Conservation (phyloP, 306 rosid genomes). For the Trifolium fragiferum region DNA sequence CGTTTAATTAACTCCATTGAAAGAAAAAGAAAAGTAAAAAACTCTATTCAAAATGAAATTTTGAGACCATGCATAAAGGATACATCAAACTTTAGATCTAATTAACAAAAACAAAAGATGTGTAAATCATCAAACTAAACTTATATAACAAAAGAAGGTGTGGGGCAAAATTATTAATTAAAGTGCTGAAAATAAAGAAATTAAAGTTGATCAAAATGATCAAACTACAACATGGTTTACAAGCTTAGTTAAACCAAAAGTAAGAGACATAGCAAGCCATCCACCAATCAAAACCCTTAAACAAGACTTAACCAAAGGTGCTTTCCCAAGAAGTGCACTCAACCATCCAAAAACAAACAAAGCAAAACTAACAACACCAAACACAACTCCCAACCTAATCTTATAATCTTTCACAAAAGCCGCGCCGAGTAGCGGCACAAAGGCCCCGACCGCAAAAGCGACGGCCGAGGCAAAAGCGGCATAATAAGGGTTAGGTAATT, state of each 20-base stretch:
- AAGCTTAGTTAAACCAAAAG: constrained; percentile 42
- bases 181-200: neutral
- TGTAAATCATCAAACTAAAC: neutral
- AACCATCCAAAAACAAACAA: constrained; percentile 31
- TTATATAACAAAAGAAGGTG: neutral
- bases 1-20: neutral
- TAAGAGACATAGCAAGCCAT: constrained; percentile 42
- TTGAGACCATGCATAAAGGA: neutral
- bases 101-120: neutral
- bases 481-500: constrained; percentile 35
- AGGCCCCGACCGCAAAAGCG: constrained; percentile 30
- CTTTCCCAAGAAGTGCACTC: constrained; percentile 29
- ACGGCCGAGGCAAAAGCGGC: constrained; percentile 31
- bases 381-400: constrained; percentile 28
- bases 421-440: constrained; percentile 21
- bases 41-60: neutral
- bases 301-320: constrained; percentile 24
- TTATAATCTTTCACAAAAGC: constrained; percentile 32
- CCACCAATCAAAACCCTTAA: constrained; percentile 40
- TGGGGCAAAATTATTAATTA: neutral
- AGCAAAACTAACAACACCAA: constrained; percentile 37
- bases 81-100: constrained; percentile 14
- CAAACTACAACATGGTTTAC: constrained; percentile 26
- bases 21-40: no score
- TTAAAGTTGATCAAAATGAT: constrained; percentile 11